Conservation (phyloP, 2,329 filamentous ascomycete species). For the Parastagonospora avenae region DNA sequence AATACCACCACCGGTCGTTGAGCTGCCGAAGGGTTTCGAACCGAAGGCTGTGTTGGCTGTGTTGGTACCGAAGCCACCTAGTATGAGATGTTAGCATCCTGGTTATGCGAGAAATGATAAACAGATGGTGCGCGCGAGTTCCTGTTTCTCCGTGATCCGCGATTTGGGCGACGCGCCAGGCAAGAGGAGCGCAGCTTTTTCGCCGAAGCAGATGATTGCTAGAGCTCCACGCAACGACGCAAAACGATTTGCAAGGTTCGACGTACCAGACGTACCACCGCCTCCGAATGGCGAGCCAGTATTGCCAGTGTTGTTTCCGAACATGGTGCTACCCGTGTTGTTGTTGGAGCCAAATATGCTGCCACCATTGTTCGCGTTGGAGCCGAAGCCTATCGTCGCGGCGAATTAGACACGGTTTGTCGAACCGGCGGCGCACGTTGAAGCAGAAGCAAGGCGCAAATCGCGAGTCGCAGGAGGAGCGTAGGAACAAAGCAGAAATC, state of each 20-base stretch:
- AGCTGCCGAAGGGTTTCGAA: slow-evolving; percentile 41
- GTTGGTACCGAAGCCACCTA: slow-evolving; percentile 43
- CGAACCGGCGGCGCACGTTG: slow-evolving; percentile 32
- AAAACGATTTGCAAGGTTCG: slow-evolving; percentile 39
- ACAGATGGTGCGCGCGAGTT: slow-evolving; percentile 1
- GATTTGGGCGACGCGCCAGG: neutral
- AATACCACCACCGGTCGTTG: slow-evolving; percentile 41
- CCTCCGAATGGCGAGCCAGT: slow-evolving; percentile 41
- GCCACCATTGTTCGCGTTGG: slow-evolving; percentile 38
- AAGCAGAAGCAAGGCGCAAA: slow-evolving; percentile 28
- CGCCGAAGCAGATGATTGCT: neutral
- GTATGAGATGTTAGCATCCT: slow-evolving; percentile 25
- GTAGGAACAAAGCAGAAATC: slow-evolving; percentile 12
- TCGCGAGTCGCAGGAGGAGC: slow-evolving; percentile 25
- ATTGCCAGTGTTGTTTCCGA: slow-evolving; percentile 38
- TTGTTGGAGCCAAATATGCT: slow-evolving; percentile 43
- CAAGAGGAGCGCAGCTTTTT: neutral
- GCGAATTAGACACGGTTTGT: slow-evolving; percentile 46
- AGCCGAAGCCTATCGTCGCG: slow-evolving; percentile 49
- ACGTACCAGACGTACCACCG: slow-evolving; percentile 41
- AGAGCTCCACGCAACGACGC: slow-evolving; percentile 22
- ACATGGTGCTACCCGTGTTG: slow-evolving; percentile 38
- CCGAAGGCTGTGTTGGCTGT: slow-evolving; percentile 28
- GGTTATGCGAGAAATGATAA: neutral
- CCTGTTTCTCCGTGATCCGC: neutral